These are phyloP conservation scores for Tuber melanosporum DNA, from an alignment of 495 filamentous ascomycete genomes.

Conservation along the genomic window DNA sequence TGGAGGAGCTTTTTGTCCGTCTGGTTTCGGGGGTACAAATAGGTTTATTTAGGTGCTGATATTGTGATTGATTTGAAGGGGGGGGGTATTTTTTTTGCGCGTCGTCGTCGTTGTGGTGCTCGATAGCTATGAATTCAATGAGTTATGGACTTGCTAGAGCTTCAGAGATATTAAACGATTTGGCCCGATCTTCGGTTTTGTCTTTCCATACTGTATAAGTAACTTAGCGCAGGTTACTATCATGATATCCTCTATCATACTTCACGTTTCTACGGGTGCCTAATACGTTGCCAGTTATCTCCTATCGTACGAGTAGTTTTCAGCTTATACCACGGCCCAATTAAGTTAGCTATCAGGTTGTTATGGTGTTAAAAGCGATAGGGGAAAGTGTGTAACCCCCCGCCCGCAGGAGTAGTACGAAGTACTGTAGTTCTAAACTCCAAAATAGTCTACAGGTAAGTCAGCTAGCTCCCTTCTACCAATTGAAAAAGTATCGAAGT, in stretches of 20 bases:
- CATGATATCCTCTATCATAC: background rate
- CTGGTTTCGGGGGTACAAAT: background rate
- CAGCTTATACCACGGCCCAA: too few relatives aligned
- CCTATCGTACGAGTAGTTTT: too few relatives aligned
- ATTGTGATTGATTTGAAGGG: background rate
- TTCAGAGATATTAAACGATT: background rate
- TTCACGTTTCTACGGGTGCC: background rate
- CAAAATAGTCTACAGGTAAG: too few relatives aligned
- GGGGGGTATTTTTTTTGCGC: background rate
- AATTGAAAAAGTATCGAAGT: too few relatives aligned
- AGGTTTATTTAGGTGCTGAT: background rate
- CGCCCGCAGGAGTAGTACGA: too few relatives aligned
- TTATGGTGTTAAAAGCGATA: too few relatives aligned
- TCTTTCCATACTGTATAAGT: background rate
- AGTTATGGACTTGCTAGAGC: background rate
- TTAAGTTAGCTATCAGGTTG: too few relatives aligned
- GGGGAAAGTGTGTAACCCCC: too few relatives aligned
- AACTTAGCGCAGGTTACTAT: background rate
- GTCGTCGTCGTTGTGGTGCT: background rate
- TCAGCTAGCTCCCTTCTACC: too few relatives aligned
- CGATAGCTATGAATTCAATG: background rate
- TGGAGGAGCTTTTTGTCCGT: background rate
- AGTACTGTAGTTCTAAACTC: too few relatives aligned
- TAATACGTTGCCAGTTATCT: background rate
- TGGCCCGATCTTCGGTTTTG: background rate